Evolutionary conservation across 495 filamentous ascomycete genomes (phyloP), one percentile per base, ranked within the genome.

Genomic region (Xylaria telfairii): DNA sequence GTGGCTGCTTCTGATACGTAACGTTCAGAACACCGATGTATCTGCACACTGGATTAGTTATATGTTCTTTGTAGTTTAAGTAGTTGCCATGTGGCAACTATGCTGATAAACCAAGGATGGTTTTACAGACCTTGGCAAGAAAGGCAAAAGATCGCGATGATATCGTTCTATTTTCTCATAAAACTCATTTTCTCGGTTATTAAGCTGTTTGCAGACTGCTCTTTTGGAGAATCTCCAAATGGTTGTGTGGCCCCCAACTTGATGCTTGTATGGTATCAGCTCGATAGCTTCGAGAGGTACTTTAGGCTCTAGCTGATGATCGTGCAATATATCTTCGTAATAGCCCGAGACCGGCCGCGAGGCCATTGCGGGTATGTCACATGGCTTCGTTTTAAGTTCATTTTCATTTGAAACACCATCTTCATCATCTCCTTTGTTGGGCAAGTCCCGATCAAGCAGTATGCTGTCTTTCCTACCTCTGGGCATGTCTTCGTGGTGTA

Each of bases 1-100:
- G 93, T 7, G 88, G 83, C 49, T 89, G 90, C 80, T 96, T 97
- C 28, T 94, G 94, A 79, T 95, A 98, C 0, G 96, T 98, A 17
- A 98, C 96, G 78, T 99, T 99, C 47, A 99, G 83, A 51, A 99
- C 96, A 26, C 96, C 96, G 71, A 99, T 98, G 74, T 99, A 99
- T 78, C 96, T 96, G 78, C 51, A 17, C 54, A 64, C 32, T 41
- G 46, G 3, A 68, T 78, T 72, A 79, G 76, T 68, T 8, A 56
- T 44, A 26, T 42, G 34, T 59, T 68, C 41, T 6, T 19, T 28
- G n/a, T n/a, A 44, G n/a, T 24, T 15, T 44, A 34, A 54, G 46
- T 19, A n/a, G 56, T 26, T 56, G 32, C 42, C 72, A 7, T 44
- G n/a, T 46, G 65, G 56, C 39, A 57, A 44, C 64, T 8, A 41